Evolutionary conservation across 805 yeast species (phyloP).

Genomic region (Danielozyma ontarioensis): DNA sequence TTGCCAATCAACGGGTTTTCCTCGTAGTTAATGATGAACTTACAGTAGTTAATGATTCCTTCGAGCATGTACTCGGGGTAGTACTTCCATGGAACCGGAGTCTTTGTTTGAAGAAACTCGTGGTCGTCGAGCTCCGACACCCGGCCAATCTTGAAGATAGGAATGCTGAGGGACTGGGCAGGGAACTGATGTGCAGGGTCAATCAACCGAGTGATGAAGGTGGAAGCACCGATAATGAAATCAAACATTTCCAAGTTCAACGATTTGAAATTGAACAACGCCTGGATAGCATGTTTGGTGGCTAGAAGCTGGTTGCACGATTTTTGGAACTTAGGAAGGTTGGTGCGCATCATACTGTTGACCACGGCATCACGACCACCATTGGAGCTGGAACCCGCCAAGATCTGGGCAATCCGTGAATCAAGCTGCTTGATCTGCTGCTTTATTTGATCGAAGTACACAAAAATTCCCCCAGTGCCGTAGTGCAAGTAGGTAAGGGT

Average conservation of each 20-base stretch:
- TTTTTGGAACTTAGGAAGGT: slow-evolving; percentile 44
- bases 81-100: slow-evolving; percentile 75
- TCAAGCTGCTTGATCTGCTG: slow-evolving; percentile 44
- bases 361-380: too few species aligned
- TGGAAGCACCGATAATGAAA: slow-evolving; percentile 68
- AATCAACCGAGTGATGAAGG: slow-evolving; percentile 63
- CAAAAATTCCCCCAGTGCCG: slow-evolving; percentile 78
- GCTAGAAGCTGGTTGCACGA: slow-evolving; percentile 30
- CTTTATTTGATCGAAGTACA: slow-evolving; percentile 49
- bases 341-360: slow-evolving; percentile 30
- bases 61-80: slow-evolving; percentile 85
- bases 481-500: slow-evolving; percentile 77
- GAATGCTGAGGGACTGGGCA: slow-evolving; percentile 39
- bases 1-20: slow-evolving; percentile 54
- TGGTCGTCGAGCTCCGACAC: slow-evolving; percentile 70
- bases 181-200: slow-evolving; percentile 73
- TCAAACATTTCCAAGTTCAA: slow-evolving; percentile 69
- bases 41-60: slow-evolving; percentile 69
- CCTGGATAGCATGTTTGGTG: slow-evolving; percentile 55
- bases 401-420: slow-evolving; percentile 44
- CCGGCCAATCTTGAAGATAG: slow-evolving; percentile 51
- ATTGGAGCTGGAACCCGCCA: slow-evolving; percentile 20
- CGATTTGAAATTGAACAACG: slow-evolving; percentile 52
- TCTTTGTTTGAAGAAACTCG: slow-evolving; percentile 58
- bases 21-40: slow-evolving; percentile 52